Conservation (phyloP, 2,329 filamentous ascomycete species). For the Thielaviopsis ethacetica region DNA sequence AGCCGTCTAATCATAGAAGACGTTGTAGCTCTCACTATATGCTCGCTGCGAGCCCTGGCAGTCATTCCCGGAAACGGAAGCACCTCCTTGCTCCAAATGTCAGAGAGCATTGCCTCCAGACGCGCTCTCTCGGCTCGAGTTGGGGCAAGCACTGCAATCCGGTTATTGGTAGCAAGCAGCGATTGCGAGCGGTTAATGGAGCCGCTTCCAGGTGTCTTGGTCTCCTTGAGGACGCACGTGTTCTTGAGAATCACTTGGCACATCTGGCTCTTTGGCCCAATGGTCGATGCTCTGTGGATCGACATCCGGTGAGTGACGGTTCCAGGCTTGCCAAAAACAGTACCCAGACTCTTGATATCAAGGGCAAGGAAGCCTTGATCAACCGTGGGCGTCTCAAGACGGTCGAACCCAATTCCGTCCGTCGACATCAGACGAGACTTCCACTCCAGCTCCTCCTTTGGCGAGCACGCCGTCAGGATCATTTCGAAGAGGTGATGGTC, state of each 20-base stretch:
- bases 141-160: constrained; percentile 55
- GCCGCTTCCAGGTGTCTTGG: constrained; percentile 26
- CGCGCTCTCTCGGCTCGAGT: constrained; percentile 59
- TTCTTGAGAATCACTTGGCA: constrained; percentile 78
- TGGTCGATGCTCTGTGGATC: constrained; percentile 61
- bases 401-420: not conserved
- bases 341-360: constrained; percentile 57
- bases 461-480: constrained; percentile 71
- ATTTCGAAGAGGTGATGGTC: constrained; percentile 66
- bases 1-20: constrained; percentile 79
- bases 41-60: constrained; percentile 45
- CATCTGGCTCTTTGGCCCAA: constrained; percentile 49
- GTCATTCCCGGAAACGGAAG: constrained; percentile 75
- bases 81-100: constrained; percentile 70
- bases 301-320: constrained; percentile 53
- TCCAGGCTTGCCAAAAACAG: constrained; percentile 56
- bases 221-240: constrained; percentile 51
- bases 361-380: constrained; percentile 49
- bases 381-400: not conserved
- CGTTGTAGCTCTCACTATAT: constrained; percentile 60
- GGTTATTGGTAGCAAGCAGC: constrained; percentile 48
- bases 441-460: constrained; percentile 69
- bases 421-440: constrained; percentile 42
- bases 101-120: constrained; percentile 55
- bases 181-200: constrained; percentile 66